Conservation (phyloP, 495 filamentous ascomycete species). For the Parathielavia appendiculata region DNA sequence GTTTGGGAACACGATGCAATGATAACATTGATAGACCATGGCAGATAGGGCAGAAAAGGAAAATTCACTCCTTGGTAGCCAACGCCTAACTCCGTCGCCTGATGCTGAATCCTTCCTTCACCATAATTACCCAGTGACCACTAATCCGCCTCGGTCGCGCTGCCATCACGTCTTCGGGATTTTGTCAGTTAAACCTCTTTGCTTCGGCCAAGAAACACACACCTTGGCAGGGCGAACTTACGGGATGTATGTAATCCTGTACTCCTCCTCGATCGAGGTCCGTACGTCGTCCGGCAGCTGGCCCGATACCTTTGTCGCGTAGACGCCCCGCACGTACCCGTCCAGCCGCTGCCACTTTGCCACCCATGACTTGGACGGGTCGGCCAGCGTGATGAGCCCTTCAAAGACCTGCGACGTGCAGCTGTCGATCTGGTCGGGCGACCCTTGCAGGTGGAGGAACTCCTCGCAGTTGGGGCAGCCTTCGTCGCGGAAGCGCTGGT, state of each 20-base stretch:
- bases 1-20: conserved; percentile 1
- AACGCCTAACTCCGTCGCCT: conserved; percentile 16
- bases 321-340: conserved; percentile 76
- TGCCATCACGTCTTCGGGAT: conserved; percentile 46
- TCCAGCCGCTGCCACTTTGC: conserved; percentile 92
- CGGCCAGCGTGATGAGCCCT: conserved; percentile 74
- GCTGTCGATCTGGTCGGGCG: conserved; percentile 73
- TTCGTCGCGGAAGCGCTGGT: conserved; percentile 69
- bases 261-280: conserved; percentile 59
- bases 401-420: conserved; percentile 96
- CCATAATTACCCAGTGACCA: not conserved
- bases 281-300: conserved; percentile 59
- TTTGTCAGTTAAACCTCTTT: not conserved
- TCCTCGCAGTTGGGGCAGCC: conserved; percentile 97
- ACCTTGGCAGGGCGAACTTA: conserved; percentile 31
- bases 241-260: conserved; percentile 66
- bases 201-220: not conserved
- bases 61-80: conserved; percentile 4
- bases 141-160: conserved; percentile 40
- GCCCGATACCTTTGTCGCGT: conserved; percentile 89
- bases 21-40: not conserved
- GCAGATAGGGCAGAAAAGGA: not conserved
- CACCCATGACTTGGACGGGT: conserved; percentile 79
- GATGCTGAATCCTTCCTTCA: conserved; percentile 8
- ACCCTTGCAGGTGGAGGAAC: conserved; percentile 74